phyloP scores from a whole-genome alignment of 2,329 filamentous ascomycete species.

The Colletotrichum spaethianum region DNA sequence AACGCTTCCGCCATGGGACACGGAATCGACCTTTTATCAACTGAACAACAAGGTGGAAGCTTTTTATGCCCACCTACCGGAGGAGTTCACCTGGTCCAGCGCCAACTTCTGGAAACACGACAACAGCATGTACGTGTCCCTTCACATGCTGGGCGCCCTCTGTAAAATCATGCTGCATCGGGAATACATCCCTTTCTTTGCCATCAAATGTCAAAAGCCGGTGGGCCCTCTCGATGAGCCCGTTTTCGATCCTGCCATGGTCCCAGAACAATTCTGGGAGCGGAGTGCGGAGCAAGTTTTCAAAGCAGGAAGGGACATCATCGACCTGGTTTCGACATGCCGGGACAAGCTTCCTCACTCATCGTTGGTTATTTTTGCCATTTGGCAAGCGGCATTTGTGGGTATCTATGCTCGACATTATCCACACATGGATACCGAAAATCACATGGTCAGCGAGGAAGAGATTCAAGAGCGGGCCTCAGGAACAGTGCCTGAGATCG shows the following conservation, averaged over 20 bases:
- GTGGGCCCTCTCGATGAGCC: conserved; percentile 72
- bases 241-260: conserved; percentile 62
- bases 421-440: conserved; percentile 75
- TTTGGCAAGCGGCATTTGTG: conserved; percentile 77
- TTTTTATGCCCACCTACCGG: conserved; percentile 59
- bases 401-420: conserved; percentile 78
- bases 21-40: conserved; percentile 66
- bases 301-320: conserved; percentile 72
- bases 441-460: conserved; percentile 63
- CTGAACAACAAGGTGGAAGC: conserved; percentile 65
- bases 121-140: conserved; percentile 74
- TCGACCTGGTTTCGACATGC: conserved; percentile 75
- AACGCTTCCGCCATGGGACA: conserved; percentile 70
- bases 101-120: conserved; percentile 78
- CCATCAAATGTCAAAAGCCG: conserved; percentile 66
- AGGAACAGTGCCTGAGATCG: conserved; percentile 48
- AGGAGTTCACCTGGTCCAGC: conserved; percentile 62
- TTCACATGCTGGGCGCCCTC: conserved; percentile 76
- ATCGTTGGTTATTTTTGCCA: conserved; percentile 75
- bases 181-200: conserved; percentile 78
- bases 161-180: conserved; percentile 78
- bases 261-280: conserved; percentile 73
- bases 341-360: conserved; percentile 76
- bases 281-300: conserved; percentile 75
- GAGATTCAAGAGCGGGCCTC: conserved; percentile 47